Conservation (phyloP, 805 yeast genomes). For the Monosporozyma aerobia region DNA sequence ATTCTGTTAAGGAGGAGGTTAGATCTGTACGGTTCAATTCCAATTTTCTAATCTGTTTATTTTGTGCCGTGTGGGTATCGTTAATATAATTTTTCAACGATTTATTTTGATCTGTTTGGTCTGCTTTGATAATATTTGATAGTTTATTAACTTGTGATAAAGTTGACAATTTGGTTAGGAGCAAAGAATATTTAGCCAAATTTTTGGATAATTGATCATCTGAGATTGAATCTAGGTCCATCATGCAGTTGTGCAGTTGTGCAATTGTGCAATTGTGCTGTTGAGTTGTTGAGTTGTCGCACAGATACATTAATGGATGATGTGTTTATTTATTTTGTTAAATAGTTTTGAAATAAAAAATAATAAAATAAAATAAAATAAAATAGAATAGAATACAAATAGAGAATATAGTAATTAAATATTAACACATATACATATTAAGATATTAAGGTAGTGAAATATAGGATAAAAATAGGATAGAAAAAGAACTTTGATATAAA, state of each 20-base stretch:
- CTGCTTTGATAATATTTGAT: conserved; percentile 14
- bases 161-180: conserved; percentile 23
- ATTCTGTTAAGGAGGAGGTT: conserved; percentile 48
- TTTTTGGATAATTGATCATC: conserved; percentile 23
- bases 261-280: not conserved
- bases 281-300: not conserved
- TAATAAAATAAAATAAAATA: too few species aligned
- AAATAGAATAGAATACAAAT: not conserved
- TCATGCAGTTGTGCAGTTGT: not conserved
- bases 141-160: conserved; percentile 24
- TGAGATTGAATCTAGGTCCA: conserved; percentile 1
- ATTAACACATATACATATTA: not conserved
- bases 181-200: conserved; percentile 21
- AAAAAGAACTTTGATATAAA: not conserved
- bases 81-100: conserved; percentile 15
- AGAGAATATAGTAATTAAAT: not conserved
- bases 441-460: not conserved
- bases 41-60: conserved; percentile 32
- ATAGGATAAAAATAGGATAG: not conserved
- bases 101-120: conserved; percentile 10
- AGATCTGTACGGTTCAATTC: conserved; percentile 57
- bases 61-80: conserved; percentile 16
- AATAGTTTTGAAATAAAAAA: too few species aligned
- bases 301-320: too few species aligned
- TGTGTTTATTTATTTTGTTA: too few species aligned